These are phyloP conservation scores for Dioscorea dumetorum DNA, from an alignment of 106 monocot species.

Conservation along the genomic window DNA sequence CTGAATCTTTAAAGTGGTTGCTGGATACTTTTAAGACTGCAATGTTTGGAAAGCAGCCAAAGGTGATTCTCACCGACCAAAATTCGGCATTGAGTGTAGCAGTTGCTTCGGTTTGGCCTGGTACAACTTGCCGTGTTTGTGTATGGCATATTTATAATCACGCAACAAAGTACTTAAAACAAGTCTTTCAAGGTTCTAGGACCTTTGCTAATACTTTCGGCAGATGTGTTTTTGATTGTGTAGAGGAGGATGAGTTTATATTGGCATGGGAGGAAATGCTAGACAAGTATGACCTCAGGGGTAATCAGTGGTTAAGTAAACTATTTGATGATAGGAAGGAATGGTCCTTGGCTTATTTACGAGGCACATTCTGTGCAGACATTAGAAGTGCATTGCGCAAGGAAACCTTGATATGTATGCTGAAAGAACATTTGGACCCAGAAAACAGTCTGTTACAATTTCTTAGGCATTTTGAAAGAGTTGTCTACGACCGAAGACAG, in stretches of 20 bases:
- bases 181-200: slow-evolving; percentile 1
- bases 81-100: slow-evolving; percentile 11
- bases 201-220: slow-evolving; percentile 5
- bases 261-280: slow-evolving; percentile 9
- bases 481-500: slow-evolving; percentile 2
- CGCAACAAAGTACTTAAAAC: background rate
- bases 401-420: background rate
- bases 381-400: background rate
- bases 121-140: slow-evolving; percentile 16
- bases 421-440: slow-evolving; percentile 5
- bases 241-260: slow-evolving; percentile 11
- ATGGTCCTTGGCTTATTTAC: slow-evolving; percentile 11
- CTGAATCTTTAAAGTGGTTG: slow-evolving; percentile 29
- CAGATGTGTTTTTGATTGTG: slow-evolving; percentile 11
- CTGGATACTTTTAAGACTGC: slow-evolving; percentile 18
- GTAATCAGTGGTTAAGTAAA: slow-evolving; percentile 13
- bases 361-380: slow-evolving; percentile 6
- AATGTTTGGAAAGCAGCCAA: slow-evolving; percentile 27
- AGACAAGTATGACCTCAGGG: slow-evolving; percentile 2
- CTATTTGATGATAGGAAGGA: slow-evolving; percentile 7
- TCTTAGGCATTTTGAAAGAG: slow-evolving; percentile 4
- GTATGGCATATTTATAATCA: slow-evolving; percentile 13
- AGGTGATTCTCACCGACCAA: slow-evolving; percentile 20
- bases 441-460: slow-evolving; percentile 2
- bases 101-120: slow-evolving; percentile 8